Evolutionary conservation across 306 rosid genomes (phyloP).

Genomic region (Begonia loranthoides): DNA sequence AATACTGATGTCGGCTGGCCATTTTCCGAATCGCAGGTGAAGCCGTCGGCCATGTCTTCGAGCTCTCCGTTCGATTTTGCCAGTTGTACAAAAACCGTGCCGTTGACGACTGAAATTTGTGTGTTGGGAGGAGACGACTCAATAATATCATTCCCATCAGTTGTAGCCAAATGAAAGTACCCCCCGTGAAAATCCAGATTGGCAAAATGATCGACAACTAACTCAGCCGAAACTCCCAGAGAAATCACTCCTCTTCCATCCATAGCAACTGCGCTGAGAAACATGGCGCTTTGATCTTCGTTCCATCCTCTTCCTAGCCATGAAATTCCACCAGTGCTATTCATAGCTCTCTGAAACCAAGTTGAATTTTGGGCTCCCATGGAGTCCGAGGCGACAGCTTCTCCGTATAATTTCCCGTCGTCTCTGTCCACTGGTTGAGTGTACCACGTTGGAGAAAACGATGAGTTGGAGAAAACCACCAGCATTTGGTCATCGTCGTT

Average conservation of each 20-base stretch:
- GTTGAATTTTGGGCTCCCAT: conserved; percentile 8
- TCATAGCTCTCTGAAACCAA: conserved; percentile 14
- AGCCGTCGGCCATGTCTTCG: conserved; percentile 3
- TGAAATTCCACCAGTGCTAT: conserved; percentile 15
- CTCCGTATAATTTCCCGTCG: conserved; percentile 27
- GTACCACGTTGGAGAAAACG: conserved; percentile 15
- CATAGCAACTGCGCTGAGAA: conserved; percentile 24
- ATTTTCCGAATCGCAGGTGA: conserved; percentile 23
- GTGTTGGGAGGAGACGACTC: conserved; percentile 15
- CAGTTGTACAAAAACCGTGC: conserved; percentile 17
- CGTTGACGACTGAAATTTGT: conserved; percentile 15
- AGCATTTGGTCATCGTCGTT: conserved; percentile 12
- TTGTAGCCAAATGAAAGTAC: conserved; percentile 22
- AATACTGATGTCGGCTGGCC: not conserved
- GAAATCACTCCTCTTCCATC: conserved; percentile 20
- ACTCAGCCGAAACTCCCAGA: conserved; percentile 20
- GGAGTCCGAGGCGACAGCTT: conserved; percentile 12
- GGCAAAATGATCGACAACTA: conserved; percentile 12
- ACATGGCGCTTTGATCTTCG: conserved; percentile 14
- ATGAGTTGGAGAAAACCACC: conserved; percentile 26
- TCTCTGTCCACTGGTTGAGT: conserved; percentile 20
- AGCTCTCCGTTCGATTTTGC: conserved; percentile 13
- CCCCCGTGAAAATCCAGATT: conserved; percentile 11
- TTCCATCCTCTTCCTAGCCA: conserved; percentile 25
- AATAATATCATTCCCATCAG: conserved; percentile 15